Base-by-base conservation (phyloP, 2,329 filamentous ascomycete species). In the Aotearoamyces nothofagi region DNA sequence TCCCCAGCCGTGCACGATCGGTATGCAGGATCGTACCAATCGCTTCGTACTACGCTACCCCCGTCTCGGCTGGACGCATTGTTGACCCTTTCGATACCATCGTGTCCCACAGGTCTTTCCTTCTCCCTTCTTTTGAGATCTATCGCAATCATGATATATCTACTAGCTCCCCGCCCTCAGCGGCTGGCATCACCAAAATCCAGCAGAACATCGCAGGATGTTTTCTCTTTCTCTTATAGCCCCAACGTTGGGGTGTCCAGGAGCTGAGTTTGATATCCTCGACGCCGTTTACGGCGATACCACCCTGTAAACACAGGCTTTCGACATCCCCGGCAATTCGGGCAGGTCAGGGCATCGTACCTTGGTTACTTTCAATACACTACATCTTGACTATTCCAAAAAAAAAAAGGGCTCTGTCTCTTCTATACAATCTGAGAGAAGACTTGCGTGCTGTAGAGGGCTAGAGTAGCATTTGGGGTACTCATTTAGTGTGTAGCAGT, bases 171-270 rank as follows among this genome's bases (percentile, higher is more conserved):
- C 19, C 8, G n/a, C 19, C 19, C 19, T 8, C 8, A 8, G 19
- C 8, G 19, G 19, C n/a, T 22, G 19, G 19, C 19, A 22, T 22
- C 8, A 22, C n/a, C 29, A 17, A 28, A 17, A 15, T 27, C 15
- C 16, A 16, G 14, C 12, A 30, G 26, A 31, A 23, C 30, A 13
- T 32, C 26, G 19, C 26, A 22, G 16, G 26, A 32, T 32, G 30
- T 22, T 17, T 17, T 24, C 14, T 17, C 14, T 26, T 30, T 30
- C 24, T 24, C 17, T 15, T 29, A 32, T 32, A 32, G 26, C 30
- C 30, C 30, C 30, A 30, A 32, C 11, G 26, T 19, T 16, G 30
- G 30, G 30, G 30, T 32, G 27, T 23, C 16, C 16, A 29, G 24
- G 19, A 16, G 26, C 20, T 32, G 26, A 32, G 30, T 24, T 19